Evolutionary conservation across 768 basidiomycete species (phyloP), one percentile per base, ranked within the genome.

Genomic region (Chalciporus chontae): DNA sequence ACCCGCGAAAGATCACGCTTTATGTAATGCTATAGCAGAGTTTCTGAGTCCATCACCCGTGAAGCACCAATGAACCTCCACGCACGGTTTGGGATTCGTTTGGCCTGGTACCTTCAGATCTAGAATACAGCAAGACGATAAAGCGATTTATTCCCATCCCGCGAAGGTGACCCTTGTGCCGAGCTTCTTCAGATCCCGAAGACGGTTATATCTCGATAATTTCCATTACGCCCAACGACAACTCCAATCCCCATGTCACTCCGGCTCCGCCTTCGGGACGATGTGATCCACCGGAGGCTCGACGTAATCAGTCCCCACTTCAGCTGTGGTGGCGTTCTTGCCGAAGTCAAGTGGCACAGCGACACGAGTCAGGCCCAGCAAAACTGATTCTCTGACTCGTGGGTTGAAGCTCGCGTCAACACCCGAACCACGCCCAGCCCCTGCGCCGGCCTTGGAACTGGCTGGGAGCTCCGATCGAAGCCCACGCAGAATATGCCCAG

Each of bases 401-500:
- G 39, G 50, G 19, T 52, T 48, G 36, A 14, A 47, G 21, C 36
- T 38, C 31, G 32, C 43, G 15, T 40, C 46, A 41, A 29, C 37
- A 27, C 32, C 39, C 50, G 57, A 5, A 47, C 27, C 13, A 2
- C 39, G 48, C 24, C 31, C 27, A 51, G 40, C 11, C 29, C 15
- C n/a, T 11, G 24, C 8, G 41, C 41, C 34, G 27, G 5, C 17
- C 18, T 45, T 56, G 19, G 38, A 13, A 37, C n/a, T 42, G 40
- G 48, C 48, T 34, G 50, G 24, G 17, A 43, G 5, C 40, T 50
- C 55, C 15, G 56, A 41, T 15, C 54, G 53, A 32, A 75, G 50
- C 29, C 72, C 74, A n/a, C 71, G 70, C 43, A 73, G 45, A 38
- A 76, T 47, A 50, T 76, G 74, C 27, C 67, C 58, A 3, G 73